Base-by-base conservation (phyloP, 2,329 filamentous ascomycete species). In the Microcyclospora tardicrescens region DNA sequence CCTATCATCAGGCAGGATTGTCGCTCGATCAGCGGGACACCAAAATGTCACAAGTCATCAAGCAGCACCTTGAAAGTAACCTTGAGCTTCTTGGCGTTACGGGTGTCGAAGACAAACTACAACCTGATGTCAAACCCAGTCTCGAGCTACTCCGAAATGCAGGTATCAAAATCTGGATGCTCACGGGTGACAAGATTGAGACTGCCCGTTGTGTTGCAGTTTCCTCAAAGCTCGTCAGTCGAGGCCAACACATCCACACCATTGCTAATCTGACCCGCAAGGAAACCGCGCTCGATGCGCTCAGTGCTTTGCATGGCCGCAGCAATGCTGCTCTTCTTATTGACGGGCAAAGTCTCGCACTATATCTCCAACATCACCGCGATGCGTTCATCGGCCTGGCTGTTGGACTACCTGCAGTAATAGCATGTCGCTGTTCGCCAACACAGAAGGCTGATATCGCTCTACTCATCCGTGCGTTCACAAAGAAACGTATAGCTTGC, bases 121-220 rank as follows among this genome's bases (percentile, higher is more conserved):
- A 98, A 59, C 80, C 79, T 46, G 86, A 96, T 54, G 91, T 98
- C 55, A 98, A 96, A 60, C 83, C 89, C 1, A 94, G 86, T 0
- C 71, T 98, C 5, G 93, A 98, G 61, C 75, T 98, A 5, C 73
- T 98, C 37, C 84, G 91, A 48, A 98, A 98, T 53, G 91, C 91
- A 0, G 91, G 91, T 16, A 91, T 98, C 64, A 96, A 96, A 61
- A 96, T 98, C 36, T 98, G 91, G 91, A 98, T 98, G 91, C 69
- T 98, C 58, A 98, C 91, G 0, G 91, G 91, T 34, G 91, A 98
- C 69, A 98, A 98, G 63, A 84, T 98, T 2, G 91, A 98, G 63
- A 98, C 91, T 11, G 91, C 91, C 12, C 79, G 91, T 28, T 98
- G 91, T 61, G 89, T 98, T 10, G 93, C 91, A 2, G 82, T 98